These are phyloP conservation scores for Solanum lycopersicoides DNA, from an alignment of 257 asterid species.

Conservation along the genomic window DNA sequence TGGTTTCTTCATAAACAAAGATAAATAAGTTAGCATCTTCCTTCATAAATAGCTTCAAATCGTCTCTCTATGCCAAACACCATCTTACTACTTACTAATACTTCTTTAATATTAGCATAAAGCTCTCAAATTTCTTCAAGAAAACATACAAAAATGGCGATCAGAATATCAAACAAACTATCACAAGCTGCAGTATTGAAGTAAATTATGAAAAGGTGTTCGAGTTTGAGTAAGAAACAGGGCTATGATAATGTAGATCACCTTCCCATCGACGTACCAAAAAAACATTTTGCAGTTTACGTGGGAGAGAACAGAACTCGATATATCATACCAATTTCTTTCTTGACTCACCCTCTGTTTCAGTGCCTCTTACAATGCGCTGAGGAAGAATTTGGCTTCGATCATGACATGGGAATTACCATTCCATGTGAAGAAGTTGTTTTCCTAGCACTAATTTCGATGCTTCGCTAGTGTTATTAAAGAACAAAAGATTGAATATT, in stretches of 20 bases:
- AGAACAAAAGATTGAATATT: not conserved
- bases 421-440: conserved; percentile 38
- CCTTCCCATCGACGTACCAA: conserved; percentile 31
- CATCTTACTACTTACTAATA: not conserved
- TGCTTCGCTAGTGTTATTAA: conserved; percentile 14
- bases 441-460: conserved; percentile 30
- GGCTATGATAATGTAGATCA: conserved; percentile 13
- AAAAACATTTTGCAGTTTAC: conserved; percentile 36
- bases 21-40: not conserved
- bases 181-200: conserved; percentile 23
- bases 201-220: conserved; percentile 33
- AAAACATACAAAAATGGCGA: conserved; percentile 8
- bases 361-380: conserved; percentile 29
- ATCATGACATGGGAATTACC: conserved; percentile 39
- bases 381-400: conserved; percentile 41
- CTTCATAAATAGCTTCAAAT: conserved; percentile 29
- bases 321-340: conserved; percentile 30
- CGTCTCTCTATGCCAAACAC: not conserved
- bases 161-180: conserved; percentile 22
- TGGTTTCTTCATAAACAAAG: not conserved
- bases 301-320: conserved; percentile 31
- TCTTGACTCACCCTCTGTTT: conserved; percentile 29
- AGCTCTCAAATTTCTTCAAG: not conserved
- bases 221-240: conserved; percentile 27
- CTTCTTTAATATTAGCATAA: not conserved